Conservation (phyloP, 2,329 filamentous ascomycete genomes). For the Claviceps fusiformis region DNA sequence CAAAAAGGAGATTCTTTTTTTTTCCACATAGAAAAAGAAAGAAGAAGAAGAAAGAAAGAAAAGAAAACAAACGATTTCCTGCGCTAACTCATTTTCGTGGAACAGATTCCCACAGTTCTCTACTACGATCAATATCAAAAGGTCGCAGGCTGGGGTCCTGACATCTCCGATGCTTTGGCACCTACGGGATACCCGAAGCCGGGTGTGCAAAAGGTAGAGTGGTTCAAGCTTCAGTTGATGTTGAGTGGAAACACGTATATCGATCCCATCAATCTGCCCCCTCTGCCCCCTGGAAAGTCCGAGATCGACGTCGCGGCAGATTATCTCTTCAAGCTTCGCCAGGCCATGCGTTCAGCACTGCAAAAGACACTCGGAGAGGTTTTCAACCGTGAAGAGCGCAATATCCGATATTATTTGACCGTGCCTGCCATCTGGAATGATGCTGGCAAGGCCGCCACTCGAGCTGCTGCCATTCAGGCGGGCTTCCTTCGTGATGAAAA, state of each 20-base stretch:
- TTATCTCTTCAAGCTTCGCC: constrained; percentile 94
- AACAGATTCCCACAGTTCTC: constrained; percentile 90
- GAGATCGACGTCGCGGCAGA: constrained; percentile 99
- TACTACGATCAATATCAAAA: constrained; percentile 99
- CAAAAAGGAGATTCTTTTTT: neutral
- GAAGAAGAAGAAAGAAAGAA: neutral
- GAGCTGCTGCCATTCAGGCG: constrained; percentile 90
- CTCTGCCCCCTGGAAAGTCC: constrained; percentile 92
- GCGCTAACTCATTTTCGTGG: neutral
- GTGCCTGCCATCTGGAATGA: constrained; percentile 99
- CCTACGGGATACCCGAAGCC: constrained; percentile 96
- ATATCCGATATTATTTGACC: constrained; percentile 94
- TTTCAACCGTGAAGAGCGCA: constrained; percentile 94
- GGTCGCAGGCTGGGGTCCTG: constrained; percentile 97
- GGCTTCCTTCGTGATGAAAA: constrained; percentile 96
- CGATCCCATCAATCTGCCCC: constrained; percentile 95
- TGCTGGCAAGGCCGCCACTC: constrained; percentile 90
- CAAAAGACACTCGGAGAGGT: constrained; percentile 96
- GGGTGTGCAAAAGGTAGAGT: constrained; percentile 96
- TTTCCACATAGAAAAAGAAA: neutral
- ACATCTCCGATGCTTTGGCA: constrained; percentile 92
- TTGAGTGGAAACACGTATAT: constrained; percentile 98
- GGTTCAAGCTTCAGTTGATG: constrained; percentile 99
- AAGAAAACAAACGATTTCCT: neutral
- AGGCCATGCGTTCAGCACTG: constrained; percentile 89